Evolutionary conservation across 495 filamentous ascomycete species (phyloP), one percentile per base, ranked within the genome.

Genomic region (Baudoinia panamericana): DNA sequence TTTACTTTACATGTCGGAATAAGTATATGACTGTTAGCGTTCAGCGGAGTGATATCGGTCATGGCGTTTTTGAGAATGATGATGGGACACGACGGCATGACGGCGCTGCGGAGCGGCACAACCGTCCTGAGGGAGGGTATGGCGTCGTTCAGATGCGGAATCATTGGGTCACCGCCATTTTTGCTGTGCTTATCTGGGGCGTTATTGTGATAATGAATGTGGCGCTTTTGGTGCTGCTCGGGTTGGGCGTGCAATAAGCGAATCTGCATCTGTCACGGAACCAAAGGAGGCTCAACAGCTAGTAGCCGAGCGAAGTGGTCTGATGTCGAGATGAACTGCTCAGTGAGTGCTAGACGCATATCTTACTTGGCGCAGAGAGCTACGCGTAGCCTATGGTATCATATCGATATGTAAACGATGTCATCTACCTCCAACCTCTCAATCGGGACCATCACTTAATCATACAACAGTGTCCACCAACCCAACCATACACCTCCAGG

Each of bases 1-100:
- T 94, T 48, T 94, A 77, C 56, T 93, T 93, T 52, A 94, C 86
- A 0, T 84, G 80, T 44, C 66, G 76, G 30, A 76, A 78, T 43
- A 70, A 73, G 48, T 90, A 82, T 55, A 93, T 94, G 86, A 80
- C 70, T 17, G 83, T 84, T 25, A 31, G 40, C 13, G 49, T 15
- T 25, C n/a, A n/a, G n/a, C n/a, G n/a, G n/a, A n/a, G 46, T 17
- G 29, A 34, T 10, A 32, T 12, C 3, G 19, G 5, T 13, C 7
- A 21, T 21, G 40, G 19, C 12, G 15, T 25, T 20, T 23, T 7
- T 11, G 19, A 22, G 39, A 13, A 30, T n/a, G 27, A 29, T 29
- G 7, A 10, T 16, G 22, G 15, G 15, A n/a, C 36, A 17, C n/a
- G 17, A 21, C 23, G 22, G 3, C 18, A 36, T 22, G 30, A 16